These are phyloP conservation scores for Sedum album DNA, from an alignment of 164 flowering plant species.

Conservation along the genomic window DNA sequence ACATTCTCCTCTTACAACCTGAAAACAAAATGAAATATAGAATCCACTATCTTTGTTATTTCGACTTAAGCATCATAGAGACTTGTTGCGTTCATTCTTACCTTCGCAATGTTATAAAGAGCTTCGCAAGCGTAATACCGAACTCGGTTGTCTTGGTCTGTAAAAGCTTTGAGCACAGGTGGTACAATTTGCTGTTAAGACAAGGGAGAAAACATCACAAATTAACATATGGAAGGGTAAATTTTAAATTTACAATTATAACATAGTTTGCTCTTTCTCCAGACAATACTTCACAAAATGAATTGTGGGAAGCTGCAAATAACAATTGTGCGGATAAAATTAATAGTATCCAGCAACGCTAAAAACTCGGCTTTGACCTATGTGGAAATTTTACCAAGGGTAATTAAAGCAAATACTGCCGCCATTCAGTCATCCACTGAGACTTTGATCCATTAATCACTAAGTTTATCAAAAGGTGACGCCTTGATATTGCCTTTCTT, in stretches of 20 bases:
- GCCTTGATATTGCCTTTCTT: too few relatives aligned
- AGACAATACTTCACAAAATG: too few relatives aligned
- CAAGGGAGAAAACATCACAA: constrained; percentile 7
- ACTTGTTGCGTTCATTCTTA: background rate
- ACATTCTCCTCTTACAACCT: constrained; percentile 84
- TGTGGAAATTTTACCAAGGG: too few relatives aligned
- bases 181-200: constrained; percentile 77
- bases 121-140: constrained; percentile 99
- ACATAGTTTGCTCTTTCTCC: background rate
- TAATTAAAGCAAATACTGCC: too few relatives aligned
- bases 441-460: too few relatives aligned
- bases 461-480: too few relatives aligned
- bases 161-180: constrained; percentile 78
- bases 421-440: too few relatives aligned
- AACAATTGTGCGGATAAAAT: too few relatives aligned
- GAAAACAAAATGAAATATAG: constrained; percentile 11
- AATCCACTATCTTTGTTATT: background rate
- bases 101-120: constrained; percentile 97
- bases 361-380: too few relatives aligned
- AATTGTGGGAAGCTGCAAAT: too few relatives aligned
- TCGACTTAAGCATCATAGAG: background rate
- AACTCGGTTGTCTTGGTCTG: constrained; percentile 95
- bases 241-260: background rate
- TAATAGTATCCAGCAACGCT: too few relatives aligned
- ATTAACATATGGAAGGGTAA: background rate